Percentiles rank a stretch among this genome's conserved stretches.
Evolutionary conservation across 805 yeast genomes (phyloP).

Genomic region (Starmerella roubikii): DNA sequence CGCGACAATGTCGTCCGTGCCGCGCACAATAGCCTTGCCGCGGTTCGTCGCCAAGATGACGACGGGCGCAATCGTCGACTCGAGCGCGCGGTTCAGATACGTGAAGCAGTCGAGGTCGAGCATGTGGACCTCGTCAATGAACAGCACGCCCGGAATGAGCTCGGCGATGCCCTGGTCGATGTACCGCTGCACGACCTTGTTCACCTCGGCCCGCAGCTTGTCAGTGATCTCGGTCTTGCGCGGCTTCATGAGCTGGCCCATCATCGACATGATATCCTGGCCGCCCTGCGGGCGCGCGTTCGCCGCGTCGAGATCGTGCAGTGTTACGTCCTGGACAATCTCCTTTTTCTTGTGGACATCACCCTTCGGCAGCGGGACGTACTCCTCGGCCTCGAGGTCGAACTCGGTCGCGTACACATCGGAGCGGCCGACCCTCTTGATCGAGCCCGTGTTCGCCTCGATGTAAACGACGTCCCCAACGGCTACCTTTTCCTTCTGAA

Average conservation of each 20-base stretch:
- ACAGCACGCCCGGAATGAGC: conserved; percentile 91
- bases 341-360: conserved; percentile 97
- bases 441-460: conserved; percentile 95
- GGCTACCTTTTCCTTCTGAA: conserved; percentile 85
- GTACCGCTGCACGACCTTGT: conserved; percentile 89
- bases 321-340: conserved; percentile 91
- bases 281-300: conserved; percentile 96
- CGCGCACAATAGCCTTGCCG: conserved; percentile 83
- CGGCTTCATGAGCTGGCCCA: conserved; percentile 94
- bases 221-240: conserved; percentile 95
- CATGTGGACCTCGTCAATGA: conserved; percentile 98
- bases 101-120: conserved; percentile 94
- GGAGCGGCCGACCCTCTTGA: conserved; percentile 93
- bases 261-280: conserved; percentile 87
- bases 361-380: conserved; percentile 96
- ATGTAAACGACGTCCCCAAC: conserved; percentile 96
- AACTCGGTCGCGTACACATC: conserved; percentile 98
- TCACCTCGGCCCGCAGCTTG: conserved; percentile 82
- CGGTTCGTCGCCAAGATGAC: conserved; percentile 93
- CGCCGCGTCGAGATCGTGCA: conserved; percentile 92
- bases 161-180: conserved; percentile 98
- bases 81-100: conserved; percentile 84
- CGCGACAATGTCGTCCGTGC: conserved; percentile 67
- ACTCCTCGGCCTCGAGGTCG: conserved; percentile 96
- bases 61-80: conserved; percentile 81